Conservation (phyloP, 768 basidiomycete genomes). For the Amanita muscaria region DNA sequence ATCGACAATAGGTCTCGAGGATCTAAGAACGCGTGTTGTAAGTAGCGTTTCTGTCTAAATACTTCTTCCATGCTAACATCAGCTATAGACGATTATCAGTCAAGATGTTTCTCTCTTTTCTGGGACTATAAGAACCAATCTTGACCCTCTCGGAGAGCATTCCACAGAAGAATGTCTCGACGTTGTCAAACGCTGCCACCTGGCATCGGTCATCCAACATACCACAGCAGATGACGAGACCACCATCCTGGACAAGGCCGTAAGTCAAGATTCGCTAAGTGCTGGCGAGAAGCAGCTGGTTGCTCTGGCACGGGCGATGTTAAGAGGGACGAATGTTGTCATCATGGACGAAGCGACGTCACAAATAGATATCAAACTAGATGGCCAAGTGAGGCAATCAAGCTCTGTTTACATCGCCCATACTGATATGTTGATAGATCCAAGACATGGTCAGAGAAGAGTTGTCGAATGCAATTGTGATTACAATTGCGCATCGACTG, state of each 20-base stretch:
- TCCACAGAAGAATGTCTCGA: conserved; percentile 55
- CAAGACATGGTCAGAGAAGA: conserved; percentile 69
- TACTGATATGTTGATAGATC: conserved; percentile 32
- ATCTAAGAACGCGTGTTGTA: conserved; percentile 55
- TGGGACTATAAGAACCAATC: conserved; percentile 63
- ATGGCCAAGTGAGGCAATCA: conserved; percentile 42
- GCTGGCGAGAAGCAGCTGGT: conserved; percentile 76
- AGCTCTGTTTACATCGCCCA: not conserved
- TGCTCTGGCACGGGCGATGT: conserved; percentile 59
- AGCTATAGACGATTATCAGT: conserved; percentile 54
- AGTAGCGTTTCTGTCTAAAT: conserved; percentile 13
- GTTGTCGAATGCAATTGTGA: conserved; percentile 59
- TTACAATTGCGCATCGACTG: conserved; percentile 78
- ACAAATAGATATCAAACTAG: conserved; percentile 61
- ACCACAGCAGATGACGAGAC: conserved; percentile 23
- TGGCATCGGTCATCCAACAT: conserved; percentile 36
- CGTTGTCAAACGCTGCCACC: conserved; percentile 57
- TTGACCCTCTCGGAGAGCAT: conserved; percentile 58
- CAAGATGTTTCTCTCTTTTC: conserved; percentile 71
- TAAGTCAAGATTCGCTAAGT: conserved; percentile 58
- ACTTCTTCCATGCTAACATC: not conserved
- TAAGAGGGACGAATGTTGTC: conserved; percentile 56
- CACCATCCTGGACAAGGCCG: conserved; percentile 46
- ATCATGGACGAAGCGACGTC: conserved; percentile 78
- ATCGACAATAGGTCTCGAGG: conserved; percentile 56